Evolutionary conservation across 352 stramenopile species (phyloP).

Genomic region (Poterioochromonas sp.): DNA sequence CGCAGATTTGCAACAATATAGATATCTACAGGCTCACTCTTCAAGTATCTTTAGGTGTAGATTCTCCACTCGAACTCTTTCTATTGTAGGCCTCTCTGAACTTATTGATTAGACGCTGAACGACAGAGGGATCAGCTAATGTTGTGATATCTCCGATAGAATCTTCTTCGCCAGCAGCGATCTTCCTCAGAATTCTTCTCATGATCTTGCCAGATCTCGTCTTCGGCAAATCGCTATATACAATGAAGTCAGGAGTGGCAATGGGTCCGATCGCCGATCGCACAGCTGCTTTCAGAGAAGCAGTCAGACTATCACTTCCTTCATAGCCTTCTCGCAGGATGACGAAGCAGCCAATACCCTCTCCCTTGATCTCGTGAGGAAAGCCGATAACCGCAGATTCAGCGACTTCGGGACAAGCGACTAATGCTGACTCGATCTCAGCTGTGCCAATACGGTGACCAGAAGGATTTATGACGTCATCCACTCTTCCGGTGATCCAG

Average conservation of each 20-base stretch:
- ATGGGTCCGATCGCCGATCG: constrained; percentile 87
- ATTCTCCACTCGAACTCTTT: too few species aligned
- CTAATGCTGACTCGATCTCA: constrained; percentile 73
- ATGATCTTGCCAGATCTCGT: constrained; percentile 94
- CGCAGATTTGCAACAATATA: too few species aligned
- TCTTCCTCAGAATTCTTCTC: constrained; percentile 94
- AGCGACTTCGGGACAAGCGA: constrained; percentile 61
- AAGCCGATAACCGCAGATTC: constrained; percentile 89
- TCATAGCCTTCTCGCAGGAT: constrained; percentile 53
- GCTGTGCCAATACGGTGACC: constrained; percentile 77
- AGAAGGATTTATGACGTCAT: constrained; percentile 90
- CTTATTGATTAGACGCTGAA: constrained; percentile 78
- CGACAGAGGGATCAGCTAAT: constrained; percentile 85
- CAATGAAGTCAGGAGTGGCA: constrained; percentile 87
- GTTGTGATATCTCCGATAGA: constrained; percentile 91
- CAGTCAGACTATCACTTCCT: background rate
- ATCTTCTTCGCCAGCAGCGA: constrained; percentile 66
- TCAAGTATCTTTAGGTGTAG: too few species aligned
- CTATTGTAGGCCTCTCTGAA: constrained; percentile 48
- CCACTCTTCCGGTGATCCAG: constrained; percentile 95
- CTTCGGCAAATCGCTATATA: constrained; percentile 78
- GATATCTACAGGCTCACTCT: too few species aligned
- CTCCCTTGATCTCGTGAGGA: constrained; percentile 91
- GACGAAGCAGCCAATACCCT: constrained; percentile 88
- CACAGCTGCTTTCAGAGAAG: constrained; percentile 59